These are phyloP conservation scores for Cyberlindnera mycetangii DNA, from an alignment of 805 yeast species.

Conservation along the genomic window DNA sequence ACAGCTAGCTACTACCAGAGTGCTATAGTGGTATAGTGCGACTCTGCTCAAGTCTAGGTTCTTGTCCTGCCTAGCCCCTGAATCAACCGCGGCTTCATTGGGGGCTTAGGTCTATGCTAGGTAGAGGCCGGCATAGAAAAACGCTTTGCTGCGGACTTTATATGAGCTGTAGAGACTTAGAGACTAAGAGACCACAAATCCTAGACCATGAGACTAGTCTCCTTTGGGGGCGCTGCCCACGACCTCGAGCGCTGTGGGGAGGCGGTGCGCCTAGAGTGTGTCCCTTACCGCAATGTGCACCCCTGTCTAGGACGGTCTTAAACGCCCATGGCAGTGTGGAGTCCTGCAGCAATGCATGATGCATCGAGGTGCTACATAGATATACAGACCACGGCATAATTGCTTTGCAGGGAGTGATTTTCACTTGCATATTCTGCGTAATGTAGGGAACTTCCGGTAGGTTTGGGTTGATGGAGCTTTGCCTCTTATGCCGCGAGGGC, in stretches of 20 bases:
- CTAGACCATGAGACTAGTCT: background rate
- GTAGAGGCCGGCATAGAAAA: background rate
- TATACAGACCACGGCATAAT: background rate
- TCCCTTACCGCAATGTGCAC: background rate
- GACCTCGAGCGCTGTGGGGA: too few species aligned
- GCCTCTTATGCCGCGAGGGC: conserved; percentile 3
- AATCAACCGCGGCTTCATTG: too few species aligned
- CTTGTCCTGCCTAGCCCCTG: too few species aligned
- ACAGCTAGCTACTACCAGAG: too few species aligned
- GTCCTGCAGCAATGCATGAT: background rate
- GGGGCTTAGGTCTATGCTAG: too few species aligned
- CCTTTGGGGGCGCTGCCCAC: background rate
- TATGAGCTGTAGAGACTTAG: too few species aligned
- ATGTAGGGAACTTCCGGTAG: conserved; percentile 8
- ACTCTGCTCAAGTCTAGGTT: too few species aligned
- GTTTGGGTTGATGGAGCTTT: conserved; percentile 3
- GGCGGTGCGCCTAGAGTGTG: background rate
- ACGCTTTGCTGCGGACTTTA: too few species aligned
- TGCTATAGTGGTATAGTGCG: too few species aligned
- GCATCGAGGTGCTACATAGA: background rate
- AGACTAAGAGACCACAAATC: too few species aligned
- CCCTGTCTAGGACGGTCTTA: background rate
- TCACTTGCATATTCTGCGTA: conserved; percentile 13
- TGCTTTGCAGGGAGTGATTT: conserved; percentile 7
- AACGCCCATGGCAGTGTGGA: too few species aligned